Conservation (phyloP, 352 stramenopile genomes). For the Phytopythium sindhum region DNA sequence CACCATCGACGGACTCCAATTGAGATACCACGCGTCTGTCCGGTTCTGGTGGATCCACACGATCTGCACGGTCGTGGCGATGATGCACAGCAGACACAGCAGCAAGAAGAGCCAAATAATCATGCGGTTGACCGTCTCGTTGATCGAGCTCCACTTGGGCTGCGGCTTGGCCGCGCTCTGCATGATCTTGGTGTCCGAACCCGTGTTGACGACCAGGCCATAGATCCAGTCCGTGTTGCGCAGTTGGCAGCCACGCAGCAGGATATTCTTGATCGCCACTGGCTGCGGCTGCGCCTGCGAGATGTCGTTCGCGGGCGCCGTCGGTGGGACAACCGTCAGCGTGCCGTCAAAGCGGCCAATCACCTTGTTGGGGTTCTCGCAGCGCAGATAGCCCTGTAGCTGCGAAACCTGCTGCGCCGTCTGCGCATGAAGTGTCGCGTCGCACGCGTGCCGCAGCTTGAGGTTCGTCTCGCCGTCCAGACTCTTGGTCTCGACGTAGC, state of each 20-base stretch:
- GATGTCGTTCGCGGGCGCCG: conserved; percentile 10
- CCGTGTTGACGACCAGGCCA: conserved; percentile 87
- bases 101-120: conserved; percentile 76
- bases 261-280: conserved; percentile 82
- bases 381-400: conserved; percentile 52
- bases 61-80: conserved; percentile 55
- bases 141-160: conserved; percentile 83
- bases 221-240: conserved; percentile 90
- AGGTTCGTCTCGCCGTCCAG: conserved; percentile 93
- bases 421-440: conserved; percentile 48
- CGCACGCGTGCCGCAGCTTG: conserved; percentile 78
- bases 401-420: conserved; percentile 30
- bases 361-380: conserved; percentile 75
- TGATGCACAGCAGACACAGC: conserved; percentile 50
- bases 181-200: conserved; percentile 84
- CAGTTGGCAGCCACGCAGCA: conserved; percentile 83
- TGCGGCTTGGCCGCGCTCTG: conserved; percentile 55
- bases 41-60: conserved; percentile 58
- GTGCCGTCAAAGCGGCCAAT: conserved; percentile 80
- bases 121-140: conserved; percentile 76
- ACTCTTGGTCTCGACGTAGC: conserved; percentile 90
- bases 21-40: conserved; percentile 46
- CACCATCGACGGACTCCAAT: conserved; percentile 36
- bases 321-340: conserved; percentile 28
- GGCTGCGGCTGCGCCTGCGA: conserved; percentile 39